Evolutionary conservation across 176 grass and related monocot species (phyloP), one percentile per base, ranked within the genome.

Genomic region (Oryza brachyantha): DNA sequence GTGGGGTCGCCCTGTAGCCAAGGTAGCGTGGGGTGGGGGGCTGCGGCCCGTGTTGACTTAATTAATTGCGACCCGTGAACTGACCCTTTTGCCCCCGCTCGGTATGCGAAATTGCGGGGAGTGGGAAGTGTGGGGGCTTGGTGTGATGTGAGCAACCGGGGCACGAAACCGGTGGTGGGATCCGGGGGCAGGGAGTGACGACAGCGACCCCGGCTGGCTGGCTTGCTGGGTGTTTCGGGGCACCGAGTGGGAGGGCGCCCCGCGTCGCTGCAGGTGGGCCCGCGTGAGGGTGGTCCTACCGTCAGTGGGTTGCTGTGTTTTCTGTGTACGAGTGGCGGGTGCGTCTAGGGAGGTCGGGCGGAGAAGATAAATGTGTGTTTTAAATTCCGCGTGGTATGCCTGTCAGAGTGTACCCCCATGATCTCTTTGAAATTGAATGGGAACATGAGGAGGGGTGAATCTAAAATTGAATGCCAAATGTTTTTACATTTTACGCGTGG

Each of bases 161-260:
- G 66, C 82, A 89, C 87, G 87, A 81, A 89, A 89, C 78, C 65
- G 82, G 77, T 70, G 86, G 77, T 84, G 82, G 77, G 82, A 85
- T 85, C 87, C 69, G 71, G 70, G 64, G 68, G 81, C 66, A 61
- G 66, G 36, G 72, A 55, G 77, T 50, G 82, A 72, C 29, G 82
- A 81, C 76, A 84, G 72, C 72, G 87, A 85, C 87, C 65, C 2
- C 16, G 76, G 35, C 76, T 80, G 76, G 54, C 45, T 63, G 73
- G 62, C 36, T 50, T 22, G 22, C 0, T 34, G 31, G 3, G 10
- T 1, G 13, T 28, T 48, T 39, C 16, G 50, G 36, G 63, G 57
- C 26, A 65, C 77, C 66, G 17, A 34, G 38, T 17, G 22, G 43
- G 4, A 7, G 13, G 14, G 3, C 24, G 3, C 11, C 6, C n/a